Conservation (phyloP, 2,329 filamentous ascomycete species). For the Colletotrichum gloeosporioides region DNA sequence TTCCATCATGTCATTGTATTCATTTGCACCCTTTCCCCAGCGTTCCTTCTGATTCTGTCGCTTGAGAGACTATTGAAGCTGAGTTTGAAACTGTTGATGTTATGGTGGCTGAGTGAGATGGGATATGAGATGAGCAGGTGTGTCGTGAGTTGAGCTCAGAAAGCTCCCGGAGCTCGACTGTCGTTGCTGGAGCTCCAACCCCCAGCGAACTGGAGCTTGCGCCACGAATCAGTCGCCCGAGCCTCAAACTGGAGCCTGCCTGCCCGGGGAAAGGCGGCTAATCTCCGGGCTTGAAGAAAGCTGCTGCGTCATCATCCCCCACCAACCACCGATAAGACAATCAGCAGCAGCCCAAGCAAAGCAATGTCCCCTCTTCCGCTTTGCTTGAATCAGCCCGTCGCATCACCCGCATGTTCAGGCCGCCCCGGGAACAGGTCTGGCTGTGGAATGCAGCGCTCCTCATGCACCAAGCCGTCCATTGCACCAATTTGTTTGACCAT, state of each 20-base stretch:
- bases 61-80: neutral
- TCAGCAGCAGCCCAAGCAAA: neutral
- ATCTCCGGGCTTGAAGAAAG: neutral
- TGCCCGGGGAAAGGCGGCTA: neutral
- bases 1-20: conserved; percentile 54
- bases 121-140: neutral
- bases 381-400: neutral
- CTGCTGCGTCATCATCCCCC: conserved; percentile 15
- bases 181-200: neutral
- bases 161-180: neutral
- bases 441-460: neutral
- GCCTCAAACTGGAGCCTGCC: neutral
- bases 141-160: neutral
- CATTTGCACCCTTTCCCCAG: neutral
- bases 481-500: neutral
- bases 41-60: fast-evolving
- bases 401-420: neutral
- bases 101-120: neutral
- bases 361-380: neutral
- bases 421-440: neutral
- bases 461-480: neutral
- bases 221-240: conserved; percentile 1
- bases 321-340: neutral
- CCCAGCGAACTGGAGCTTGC: conserved; percentile 5
- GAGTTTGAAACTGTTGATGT: neutral